Evolutionary conservation across 192 early-diverging fungal genomes (phyloP), one percentile per base, ranked within the genome.

Genomic region (Linnemannia exigua): DNA sequence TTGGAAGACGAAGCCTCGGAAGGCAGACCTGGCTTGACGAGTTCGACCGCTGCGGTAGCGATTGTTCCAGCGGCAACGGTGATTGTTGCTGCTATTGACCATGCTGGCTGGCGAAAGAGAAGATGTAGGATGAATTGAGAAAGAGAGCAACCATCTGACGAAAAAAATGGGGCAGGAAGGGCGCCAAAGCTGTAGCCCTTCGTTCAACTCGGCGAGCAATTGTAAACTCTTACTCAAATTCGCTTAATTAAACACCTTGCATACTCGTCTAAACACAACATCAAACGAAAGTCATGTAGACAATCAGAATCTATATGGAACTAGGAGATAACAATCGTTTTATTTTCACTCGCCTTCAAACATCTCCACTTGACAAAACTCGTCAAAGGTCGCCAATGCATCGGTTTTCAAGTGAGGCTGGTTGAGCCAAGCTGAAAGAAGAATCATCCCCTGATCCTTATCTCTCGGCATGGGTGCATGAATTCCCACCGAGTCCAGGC

Each of bases 361-460:
- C n/a, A 86, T 54, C 36, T 89, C 88, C 20, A 89, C 44, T 38
- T 87, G 70, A 70, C 85, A 88, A 52, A 88, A 81, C 44, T 89
- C 82, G 67, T 89, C 88, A 82, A 89, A 85, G n/a, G 80, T 74
- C 5, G 70, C 70, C 25, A 85, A 38, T 12, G 36, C 63, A 15
- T 86, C 74, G 1, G 52, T 7, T 38, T 87, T 76, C 35, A 89
- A 77, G 67, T 79, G 84, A 7, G 88, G 88, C 48, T 87, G 86
- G 71, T 89, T 89, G 25, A 89, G 71, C 88, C 88, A 89, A n/a
- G 80, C 76, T 3, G 86, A 87, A n/a, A 89, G 79, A 33, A 89
- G 41, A 25, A 89, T 77, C 87, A 89, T 89, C 4, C 79, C 81
- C 66, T 89, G 70, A 36, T 89, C 79, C 33, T 82, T 81, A 37